phyloP scores from a whole-genome alignment of 352 stramenopile species.

The Phytophthora fragariae region DNA sequence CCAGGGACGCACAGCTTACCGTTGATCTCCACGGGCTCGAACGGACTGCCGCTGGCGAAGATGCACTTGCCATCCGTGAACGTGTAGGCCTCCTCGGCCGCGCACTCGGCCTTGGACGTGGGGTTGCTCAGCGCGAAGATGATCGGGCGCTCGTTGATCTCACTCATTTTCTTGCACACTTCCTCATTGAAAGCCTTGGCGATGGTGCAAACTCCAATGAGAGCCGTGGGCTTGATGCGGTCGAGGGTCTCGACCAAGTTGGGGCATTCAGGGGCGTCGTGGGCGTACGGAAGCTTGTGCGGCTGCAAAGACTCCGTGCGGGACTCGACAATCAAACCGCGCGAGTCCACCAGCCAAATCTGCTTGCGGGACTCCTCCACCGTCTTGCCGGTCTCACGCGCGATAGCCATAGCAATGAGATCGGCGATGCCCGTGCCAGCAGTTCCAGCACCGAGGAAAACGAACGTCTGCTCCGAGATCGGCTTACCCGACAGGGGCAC shows the following conservation, averaged over 20 bases:
- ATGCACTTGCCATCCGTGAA: constrained; percentile 97
- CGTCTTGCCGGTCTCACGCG: constrained; percentile 86
- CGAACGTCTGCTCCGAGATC: constrained; percentile 94
- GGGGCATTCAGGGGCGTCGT: constrained; percentile 72
- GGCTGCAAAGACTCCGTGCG: constrained; percentile 84
- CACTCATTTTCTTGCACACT: constrained; percentile 92
- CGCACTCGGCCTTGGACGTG: constrained; percentile 97
- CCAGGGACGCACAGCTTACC: constrained; percentile 85
- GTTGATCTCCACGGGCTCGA: constrained; percentile 94
- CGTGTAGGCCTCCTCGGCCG: constrained; percentile 96
- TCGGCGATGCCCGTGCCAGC: constrained; percentile 96
- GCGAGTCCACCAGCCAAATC: constrained; percentile 94
- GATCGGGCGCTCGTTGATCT: constrained; percentile 91
- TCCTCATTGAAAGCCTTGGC: constrained; percentile 90
- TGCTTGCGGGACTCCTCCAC: constrained; percentile 91
- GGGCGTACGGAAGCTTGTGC: constrained; percentile 91
- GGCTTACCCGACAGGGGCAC: constrained; percentile 75
- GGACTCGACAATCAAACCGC: constrained; percentile 83
- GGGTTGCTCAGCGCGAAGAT: constrained; percentile 98
- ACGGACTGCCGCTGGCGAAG: constrained; percentile 97
- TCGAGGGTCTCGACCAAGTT: constrained; percentile 85
- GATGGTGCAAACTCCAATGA: constrained; percentile 95
- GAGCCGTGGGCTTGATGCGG: constrained; percentile 91
- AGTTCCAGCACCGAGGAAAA: constrained; percentile 95
- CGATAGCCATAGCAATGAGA: constrained; percentile 92